These are phyloP conservation scores for Monilinia laxa DNA, from an alignment of 2,329 filamentous ascomycete species.

Conservation along the genomic window DNA sequence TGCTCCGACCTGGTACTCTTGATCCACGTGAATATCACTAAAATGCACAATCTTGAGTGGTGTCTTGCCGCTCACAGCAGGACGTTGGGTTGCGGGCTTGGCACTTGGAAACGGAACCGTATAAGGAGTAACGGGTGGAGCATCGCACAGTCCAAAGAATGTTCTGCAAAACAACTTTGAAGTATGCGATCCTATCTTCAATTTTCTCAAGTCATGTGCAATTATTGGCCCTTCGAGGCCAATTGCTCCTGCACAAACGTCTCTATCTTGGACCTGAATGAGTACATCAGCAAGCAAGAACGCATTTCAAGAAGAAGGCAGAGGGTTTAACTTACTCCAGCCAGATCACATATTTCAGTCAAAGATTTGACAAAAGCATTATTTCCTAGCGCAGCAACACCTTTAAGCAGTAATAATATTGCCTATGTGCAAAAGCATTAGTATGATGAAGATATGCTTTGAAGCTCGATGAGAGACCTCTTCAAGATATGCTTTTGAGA, in stretches of 20 bases:
- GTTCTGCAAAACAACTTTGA: slow-evolving; percentile 54
- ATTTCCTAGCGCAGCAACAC: slow-evolving; percentile 47
- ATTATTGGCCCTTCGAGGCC: slow-evolving; percentile 54
- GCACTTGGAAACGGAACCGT: slow-evolving; percentile 41
- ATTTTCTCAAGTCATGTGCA: slow-evolving; percentile 49
- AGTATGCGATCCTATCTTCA: slow-evolving; percentile 50
- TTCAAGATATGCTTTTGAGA: neutral
- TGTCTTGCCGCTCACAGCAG: slow-evolving; percentile 41
- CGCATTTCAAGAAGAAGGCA: neutral
- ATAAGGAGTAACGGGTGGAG: slow-evolving; percentile 41
- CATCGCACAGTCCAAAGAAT: slow-evolving; percentile 47
- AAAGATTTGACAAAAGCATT: slow-evolving; percentile 43
- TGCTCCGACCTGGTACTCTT: slow-evolving; percentile 43
- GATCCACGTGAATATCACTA: slow-evolving; percentile 47
- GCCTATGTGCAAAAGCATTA: slow-evolving; percentile 24
- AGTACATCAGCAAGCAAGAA: neutral
- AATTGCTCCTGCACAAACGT: slow-evolving; percentile 47
- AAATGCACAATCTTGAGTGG: slow-evolving; percentile 46
- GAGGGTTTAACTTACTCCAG: slow-evolving; percentile 28
- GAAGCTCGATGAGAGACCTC: neutral
- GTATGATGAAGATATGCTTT: neutral
- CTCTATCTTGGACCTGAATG: slow-evolving; percentile 37
- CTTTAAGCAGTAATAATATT: slow-evolving; percentile 46
- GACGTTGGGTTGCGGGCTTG: slow-evolving; percentile 41
- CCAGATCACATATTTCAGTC: slow-evolving; percentile 41